Percentiles rank a stretch among this genome's conserved stretches.
phyloP scores from a whole-genome alignment of 192 early-diverging fungal genomes.

The Pilobolus umbonatus region DNA sequence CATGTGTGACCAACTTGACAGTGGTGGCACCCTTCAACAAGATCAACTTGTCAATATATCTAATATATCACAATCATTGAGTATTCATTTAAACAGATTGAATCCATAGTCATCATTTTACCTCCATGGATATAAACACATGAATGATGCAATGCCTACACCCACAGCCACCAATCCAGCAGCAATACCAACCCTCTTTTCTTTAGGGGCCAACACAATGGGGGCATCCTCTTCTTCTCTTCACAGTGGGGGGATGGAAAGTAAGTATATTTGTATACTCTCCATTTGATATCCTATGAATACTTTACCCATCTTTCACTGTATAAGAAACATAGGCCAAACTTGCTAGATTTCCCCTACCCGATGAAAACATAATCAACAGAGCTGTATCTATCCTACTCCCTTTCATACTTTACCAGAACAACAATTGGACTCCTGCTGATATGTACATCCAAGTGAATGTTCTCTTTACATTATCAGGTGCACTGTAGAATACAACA shows the following conservation, averaged over 20 bases:
- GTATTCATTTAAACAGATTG: background rate
- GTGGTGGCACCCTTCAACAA: constrained; percentile 24
- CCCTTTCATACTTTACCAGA: constrained; percentile 23
- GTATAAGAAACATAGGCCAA: constrained; percentile 31
- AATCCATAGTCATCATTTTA: constrained; percentile 1
- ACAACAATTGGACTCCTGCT: constrained; percentile 33
- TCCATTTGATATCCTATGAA: background rate
- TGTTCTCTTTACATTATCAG: constrained; percentile 16
- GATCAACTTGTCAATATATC: constrained; percentile 30
- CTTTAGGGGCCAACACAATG: constrained; percentile 24
- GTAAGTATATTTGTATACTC: background rate
- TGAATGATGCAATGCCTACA: constrained; percentile 22
- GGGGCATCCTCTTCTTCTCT: constrained; percentile 27
- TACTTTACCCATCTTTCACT: constrained; percentile 20
- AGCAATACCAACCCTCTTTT: constrained; percentile 27
- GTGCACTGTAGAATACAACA: constrained; percentile 29
- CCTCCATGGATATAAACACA: constrained; percentile 41
- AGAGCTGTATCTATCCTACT: background rate
- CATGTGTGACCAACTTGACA: constrained; percentile 26
- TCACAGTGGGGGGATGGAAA: background rate
- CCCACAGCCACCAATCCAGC: constrained; percentile 27
- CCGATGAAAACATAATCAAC: background rate
- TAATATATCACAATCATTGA: background rate
- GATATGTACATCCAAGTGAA: constrained; percentile 36
- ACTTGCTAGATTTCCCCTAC: constrained; percentile 35